phyloP scores from a whole-genome alignment of 2,329 filamentous ascomycete species.

The Epichloe sylvatica region DNA sequence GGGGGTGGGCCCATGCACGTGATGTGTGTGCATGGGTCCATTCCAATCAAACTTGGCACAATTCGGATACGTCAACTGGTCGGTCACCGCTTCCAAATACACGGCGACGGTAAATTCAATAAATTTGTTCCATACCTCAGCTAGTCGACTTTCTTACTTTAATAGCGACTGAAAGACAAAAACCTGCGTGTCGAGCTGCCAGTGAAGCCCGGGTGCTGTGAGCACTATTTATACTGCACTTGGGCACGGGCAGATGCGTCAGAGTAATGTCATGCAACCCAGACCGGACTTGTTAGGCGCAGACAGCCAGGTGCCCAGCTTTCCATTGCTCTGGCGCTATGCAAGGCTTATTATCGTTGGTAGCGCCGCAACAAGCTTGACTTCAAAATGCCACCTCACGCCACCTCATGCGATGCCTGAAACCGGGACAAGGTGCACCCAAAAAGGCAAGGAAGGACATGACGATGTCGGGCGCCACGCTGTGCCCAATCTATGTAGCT shows the following conservation, averaged over 20 bases:
- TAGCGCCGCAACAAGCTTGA: not conserved
- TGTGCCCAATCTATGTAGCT: conserved; percentile 2
- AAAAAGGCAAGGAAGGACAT: not conserved
- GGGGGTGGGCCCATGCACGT: conserved; percentile 20
- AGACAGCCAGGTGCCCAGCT: not conserved
- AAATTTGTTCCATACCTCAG: not conserved
- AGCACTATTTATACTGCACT: not conserved
- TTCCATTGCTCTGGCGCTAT: not conserved
- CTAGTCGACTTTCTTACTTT: not conserved
- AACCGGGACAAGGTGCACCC: too few species aligned
- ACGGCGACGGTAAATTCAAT: not conserved
- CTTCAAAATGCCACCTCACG: not conserved
- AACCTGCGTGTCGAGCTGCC: not conserved
- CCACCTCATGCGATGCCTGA: not conserved
- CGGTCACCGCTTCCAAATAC: conserved; percentile 10
- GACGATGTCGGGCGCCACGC: not conserved
- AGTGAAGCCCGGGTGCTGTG: not conserved
- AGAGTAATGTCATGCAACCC: not conserved
- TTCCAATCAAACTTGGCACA: conserved; percentile 4
- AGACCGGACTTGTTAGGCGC: not conserved
- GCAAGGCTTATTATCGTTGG: not conserved
- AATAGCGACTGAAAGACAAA: not conserved
- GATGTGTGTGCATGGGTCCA: conserved; percentile 13
- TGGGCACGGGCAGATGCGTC: not conserved
- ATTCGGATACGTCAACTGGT: conserved; percentile 10